A percentile compares a stretch with the other conserved stretches of the same genome.
phyloP scores from a whole-genome alignment of 1,284 basidiomycete species.

The Bondarzewia mesenterica region DNA sequence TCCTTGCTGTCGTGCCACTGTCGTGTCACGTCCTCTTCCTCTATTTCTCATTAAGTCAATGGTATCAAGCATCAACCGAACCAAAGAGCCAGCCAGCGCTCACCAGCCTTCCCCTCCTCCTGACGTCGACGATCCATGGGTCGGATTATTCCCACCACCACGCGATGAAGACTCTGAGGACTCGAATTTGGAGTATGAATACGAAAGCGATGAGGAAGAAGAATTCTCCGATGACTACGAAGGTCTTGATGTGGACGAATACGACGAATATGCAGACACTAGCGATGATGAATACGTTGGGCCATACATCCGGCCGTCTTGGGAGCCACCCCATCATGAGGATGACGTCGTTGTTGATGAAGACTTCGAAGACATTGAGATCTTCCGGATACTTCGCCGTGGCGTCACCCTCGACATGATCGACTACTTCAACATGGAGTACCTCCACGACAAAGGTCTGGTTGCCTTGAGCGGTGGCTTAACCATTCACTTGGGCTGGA shows the following conservation, averaged over 20 bases:
- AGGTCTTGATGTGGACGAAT: constrained; percentile 18
- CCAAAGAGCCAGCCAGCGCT: constrained; percentile 22
- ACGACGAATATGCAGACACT: constrained; percentile 18
- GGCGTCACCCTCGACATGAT: constrained; percentile 57
- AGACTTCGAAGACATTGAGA: neutral
- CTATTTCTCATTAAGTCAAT: constrained; percentile 61
- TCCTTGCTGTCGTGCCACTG: constrained; percentile 54
- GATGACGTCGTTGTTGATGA: neutral
- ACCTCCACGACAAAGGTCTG: constrained; percentile 45
- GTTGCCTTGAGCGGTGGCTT: constrained; percentile 28
- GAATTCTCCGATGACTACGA: constrained; percentile 25
- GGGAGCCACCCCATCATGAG: neutral
- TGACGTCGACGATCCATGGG: constrained; percentile 52
- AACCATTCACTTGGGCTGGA: constrained; percentile 58
- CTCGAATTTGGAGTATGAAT: constrained; percentile 24
- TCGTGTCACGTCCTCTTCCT: constrained; percentile 54
- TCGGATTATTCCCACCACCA: constrained; percentile 49
- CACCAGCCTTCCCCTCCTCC: constrained; percentile 17
- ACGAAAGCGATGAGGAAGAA: constrained; percentile 18
- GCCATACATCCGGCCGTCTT: constrained; percentile 21
- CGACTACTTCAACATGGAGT: constrained; percentile 43
- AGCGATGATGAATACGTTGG: constrained; percentile 27
- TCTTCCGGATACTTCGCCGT: constrained; percentile 37
- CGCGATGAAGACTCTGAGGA: constrained; percentile 29
- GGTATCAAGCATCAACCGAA: constrained; percentile 37